Evolutionary conservation across 1,284 basidiomycete genomes (phyloP).

Genomic region (Austropuccinia psidii): DNA sequence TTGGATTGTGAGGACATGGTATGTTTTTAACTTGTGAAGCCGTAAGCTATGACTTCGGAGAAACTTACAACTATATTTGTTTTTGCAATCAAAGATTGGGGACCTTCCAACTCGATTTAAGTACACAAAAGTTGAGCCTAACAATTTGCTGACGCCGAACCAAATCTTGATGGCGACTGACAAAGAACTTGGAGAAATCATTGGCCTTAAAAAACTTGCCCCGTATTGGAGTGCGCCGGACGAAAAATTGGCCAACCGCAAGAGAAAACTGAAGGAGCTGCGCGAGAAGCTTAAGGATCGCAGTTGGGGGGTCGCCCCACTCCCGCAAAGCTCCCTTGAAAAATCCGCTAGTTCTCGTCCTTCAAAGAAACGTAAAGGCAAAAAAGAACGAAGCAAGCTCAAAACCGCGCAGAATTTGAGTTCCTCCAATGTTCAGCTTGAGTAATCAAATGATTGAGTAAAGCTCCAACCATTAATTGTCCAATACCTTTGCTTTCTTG

Average conservation of each 20-base stretch:
- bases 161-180: conserved; percentile 92
- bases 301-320: conserved; percentile 51
- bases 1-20: conserved; percentile 96
- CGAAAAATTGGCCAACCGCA: conserved; percentile 57
- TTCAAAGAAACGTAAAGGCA: conserved; percentile 50
- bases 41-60: no score
- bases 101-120: conserved; percentile 88
- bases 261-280: conserved; percentile 65
- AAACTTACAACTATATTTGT: no score
- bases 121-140: conserved; percentile 66
- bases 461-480: no score
- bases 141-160: conserved; percentile 66
- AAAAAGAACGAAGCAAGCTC: conserved; percentile 49
- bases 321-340: conserved; percentile 38
- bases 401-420: no score
- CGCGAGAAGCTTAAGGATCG: conserved; percentile 55
- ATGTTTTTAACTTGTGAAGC: conserved; percentile 49
- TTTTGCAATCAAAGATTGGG: conserved; percentile 58
- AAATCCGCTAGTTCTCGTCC: conserved; percentile 36
- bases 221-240: conserved; percentile 62
- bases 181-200: conserved; percentile 80
- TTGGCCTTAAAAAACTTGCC: conserved; percentile 79
- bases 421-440: no score
- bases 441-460: no score
- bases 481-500: no score